Evolutionary conservation across 345 rosid genomes (phyloP), one percentile per base, ranked within the genome.

Genomic region (Combretum micranthum): DNA sequence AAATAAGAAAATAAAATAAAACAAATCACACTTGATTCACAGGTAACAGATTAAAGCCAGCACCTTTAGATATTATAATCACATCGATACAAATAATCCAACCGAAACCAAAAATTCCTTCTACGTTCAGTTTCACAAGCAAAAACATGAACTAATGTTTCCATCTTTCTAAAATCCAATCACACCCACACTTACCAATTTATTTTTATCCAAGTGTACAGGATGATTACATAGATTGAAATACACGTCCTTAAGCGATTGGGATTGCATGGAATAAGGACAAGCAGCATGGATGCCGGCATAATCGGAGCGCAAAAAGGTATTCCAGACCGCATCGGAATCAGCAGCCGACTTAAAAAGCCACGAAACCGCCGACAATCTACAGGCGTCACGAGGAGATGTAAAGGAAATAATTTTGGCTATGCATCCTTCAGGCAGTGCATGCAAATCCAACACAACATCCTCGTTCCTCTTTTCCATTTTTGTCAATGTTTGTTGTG

Each of bases 261-360:
- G 16, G 37, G 26, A 10, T 23, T 7, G 43, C 50, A 17, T 11
- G 47, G 17, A 39, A 57, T 63, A 18, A 19, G 26, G 46, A 13
- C n/a, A n/a, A n/a, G 37, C 19, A 9, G 77, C 63, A 17, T 82
- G 23, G 10, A 76, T 44, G 50, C 63, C 44, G 0, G 44, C 32
- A 47, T 70, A 69, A 10, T 80, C 81, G 14, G 72, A 20, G 0
- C 86, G 90, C 26, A 88, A 69, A 67, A 88, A 88, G 25, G 43
- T 47, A 4, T 68, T 75, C 96, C 94, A 83, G 5, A 88, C 82
- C n/a, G 69, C 61, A 61, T 86, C 85, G 19, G 90, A 83, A 1
- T 69, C 65, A 0, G 83, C 75, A 2, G 81, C 86, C 0, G 70
- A 77, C 55, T 64, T 75, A 32, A 81, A 77, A 0, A 52, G 4